A percentile compares a stretch with the other conserved stretches of the same genome.
These are phyloP conservation scores for Xylaria sp. DNA, from an alignment of 2,329 filamentous ascomycete species.

Conservation along the genomic window DNA sequence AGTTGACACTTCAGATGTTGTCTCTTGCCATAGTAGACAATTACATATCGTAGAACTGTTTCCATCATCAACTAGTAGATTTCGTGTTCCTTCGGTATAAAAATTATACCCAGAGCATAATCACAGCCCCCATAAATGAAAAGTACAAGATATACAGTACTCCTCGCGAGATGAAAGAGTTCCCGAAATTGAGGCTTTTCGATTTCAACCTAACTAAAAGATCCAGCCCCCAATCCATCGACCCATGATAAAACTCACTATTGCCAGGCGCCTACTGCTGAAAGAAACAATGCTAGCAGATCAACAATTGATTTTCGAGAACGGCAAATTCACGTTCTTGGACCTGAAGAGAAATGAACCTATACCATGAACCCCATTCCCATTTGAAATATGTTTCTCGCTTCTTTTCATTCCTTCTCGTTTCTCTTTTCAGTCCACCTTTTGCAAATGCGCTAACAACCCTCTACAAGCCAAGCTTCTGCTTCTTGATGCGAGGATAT, in stretches of 20 bases:
- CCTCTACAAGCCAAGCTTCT: slow-evolving; percentile 75
- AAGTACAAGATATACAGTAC: neutral
- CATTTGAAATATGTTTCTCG: neutral
- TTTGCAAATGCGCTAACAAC: neutral
- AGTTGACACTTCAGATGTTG: neutral
- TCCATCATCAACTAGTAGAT: too few relatives aligned
- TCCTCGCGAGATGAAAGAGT: neutral
- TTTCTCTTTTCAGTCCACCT: neutral
- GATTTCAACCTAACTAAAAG: neutral
- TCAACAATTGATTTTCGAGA: slow-evolving; percentile 2
- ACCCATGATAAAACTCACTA: slow-evolving; percentile 1
- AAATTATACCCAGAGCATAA: neutral
- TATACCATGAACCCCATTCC: neutral
- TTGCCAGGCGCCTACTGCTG: slow-evolving; percentile 23
- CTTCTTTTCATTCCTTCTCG: slow-evolving; percentile 1
- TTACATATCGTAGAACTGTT: neutral
- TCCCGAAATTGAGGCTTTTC: neutral
- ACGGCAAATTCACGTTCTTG: neutral
- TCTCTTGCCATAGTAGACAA: neutral
- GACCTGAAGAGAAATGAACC: slow-evolving; percentile 14
- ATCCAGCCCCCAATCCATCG: neutral
- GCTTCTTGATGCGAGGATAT: slow-evolving; percentile 80
- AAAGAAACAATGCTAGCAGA: slow-evolving; percentile 1
- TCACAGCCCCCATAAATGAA: neutral
- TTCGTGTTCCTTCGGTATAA: too few relatives aligned